Percentiles rank a stretch among this genome's conserved stretches.
Conservation (phyloP, 257 asterid species). For the Ligustrum vulgare region DNA sequence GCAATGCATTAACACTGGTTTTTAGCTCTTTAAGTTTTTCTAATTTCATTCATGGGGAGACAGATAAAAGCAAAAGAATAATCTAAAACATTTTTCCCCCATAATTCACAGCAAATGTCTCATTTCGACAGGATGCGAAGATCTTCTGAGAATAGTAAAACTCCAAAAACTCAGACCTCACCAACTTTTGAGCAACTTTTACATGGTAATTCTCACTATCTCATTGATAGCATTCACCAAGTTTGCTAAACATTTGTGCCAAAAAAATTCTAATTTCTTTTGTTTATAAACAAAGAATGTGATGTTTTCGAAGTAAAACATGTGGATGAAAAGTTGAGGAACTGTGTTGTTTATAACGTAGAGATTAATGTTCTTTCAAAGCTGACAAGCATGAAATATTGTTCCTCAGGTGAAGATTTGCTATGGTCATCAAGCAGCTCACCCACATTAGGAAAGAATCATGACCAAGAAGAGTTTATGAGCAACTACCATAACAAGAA, state of each 20-base stretch:
- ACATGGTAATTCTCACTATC: constrained; percentile 39
- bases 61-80: neutral
- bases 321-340: too few relatives aligned
- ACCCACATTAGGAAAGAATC: constrained; percentile 29
- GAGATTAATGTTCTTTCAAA: neutral
- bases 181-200: constrained; percentile 66
- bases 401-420: constrained; percentile 39
- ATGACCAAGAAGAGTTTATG: constrained; percentile 50
- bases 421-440: constrained; percentile 34
- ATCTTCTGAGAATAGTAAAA: constrained; percentile 36
- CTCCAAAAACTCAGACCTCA: constrained; percentile 39
- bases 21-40: constrained; percentile 22
- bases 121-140: constrained; percentile 43
- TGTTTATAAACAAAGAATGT: too few relatives aligned
- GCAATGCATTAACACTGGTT: constrained; percentile 27
- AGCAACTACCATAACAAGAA: constrained; percentile 43
- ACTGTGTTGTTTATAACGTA: too few relatives aligned
- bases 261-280: neutral
- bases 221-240: neutral
- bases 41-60: neutral
- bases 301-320: too few relatives aligned
- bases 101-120: constrained; percentile 37
- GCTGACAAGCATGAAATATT: neutral
- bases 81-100: neutral
- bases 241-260: neutral